Percentiles rank a stretch among this genome's conserved stretches.
Conservation (phyloP, 2,329 filamentous ascomycete species). For the Fusarium gaditjirri region DNA sequence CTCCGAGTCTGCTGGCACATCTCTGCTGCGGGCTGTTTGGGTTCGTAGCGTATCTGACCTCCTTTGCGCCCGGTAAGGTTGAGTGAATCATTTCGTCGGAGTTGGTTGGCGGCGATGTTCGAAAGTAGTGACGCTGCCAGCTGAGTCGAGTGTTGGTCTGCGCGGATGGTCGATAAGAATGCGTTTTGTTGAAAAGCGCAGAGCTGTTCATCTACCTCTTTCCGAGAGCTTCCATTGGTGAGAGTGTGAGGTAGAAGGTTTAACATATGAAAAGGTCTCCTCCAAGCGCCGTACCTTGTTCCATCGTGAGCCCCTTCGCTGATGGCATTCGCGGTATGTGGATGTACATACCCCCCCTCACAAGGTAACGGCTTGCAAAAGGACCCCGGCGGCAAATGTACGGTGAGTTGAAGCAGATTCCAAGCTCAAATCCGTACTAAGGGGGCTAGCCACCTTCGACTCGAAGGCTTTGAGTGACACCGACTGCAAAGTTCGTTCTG, state of each 20-base stretch:
- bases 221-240: fast-evolving
- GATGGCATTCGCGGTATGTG: background rate
- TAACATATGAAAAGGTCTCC: fast-evolving
- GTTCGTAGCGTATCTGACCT: fast-evolving
- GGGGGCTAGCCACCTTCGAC: fast-evolving
- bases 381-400: fast-evolving
- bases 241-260: fast-evolving
- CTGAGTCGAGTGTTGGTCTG: background rate
- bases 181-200: background rate
- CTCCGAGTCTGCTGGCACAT: fast-evolving
- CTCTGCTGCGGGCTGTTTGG: too few species aligned
- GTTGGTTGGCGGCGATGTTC: fast-evolving
- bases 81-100: too few species aligned
- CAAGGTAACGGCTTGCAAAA: fast-evolving
- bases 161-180: background rate
- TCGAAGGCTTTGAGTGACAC: background rate
- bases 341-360: fast-evolving
- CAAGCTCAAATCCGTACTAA: fast-evolving
- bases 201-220: too few species aligned
- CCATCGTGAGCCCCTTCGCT: fast-evolving
- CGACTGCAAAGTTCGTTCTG: fast-evolving
- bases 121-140: fast-evolving
- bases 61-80: fast-evolving
- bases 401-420: fast-evolving
- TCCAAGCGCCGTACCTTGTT: fast-evolving